phyloP scores from a whole-genome alignment of 306 rosid species.

The Dalbergia oliveri region DNA sequence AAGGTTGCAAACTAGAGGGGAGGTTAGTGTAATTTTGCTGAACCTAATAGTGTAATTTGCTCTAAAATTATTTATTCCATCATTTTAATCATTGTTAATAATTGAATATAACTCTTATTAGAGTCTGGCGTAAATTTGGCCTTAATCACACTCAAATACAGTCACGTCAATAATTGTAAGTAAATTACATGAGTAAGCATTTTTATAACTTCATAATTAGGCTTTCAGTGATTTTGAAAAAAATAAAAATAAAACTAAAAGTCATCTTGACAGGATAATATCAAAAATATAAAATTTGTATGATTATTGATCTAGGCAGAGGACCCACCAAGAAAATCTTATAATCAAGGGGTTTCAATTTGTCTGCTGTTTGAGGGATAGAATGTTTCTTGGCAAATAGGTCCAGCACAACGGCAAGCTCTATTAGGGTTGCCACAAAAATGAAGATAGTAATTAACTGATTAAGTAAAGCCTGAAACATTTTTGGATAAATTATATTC shows the following conservation, averaged over 20 bases:
- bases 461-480: constrained; percentile 31
- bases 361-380: constrained; percentile 26
- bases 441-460: constrained; percentile 33
- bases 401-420: constrained; percentile 39
- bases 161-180: neutral
- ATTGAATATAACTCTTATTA: neutral
- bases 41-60: too few species aligned
- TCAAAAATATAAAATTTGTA: neutral
- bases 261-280: neutral
- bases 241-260: neutral
- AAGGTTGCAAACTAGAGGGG: too few species aligned
- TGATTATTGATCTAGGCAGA: constrained; percentile 2
- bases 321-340: constrained; percentile 39
- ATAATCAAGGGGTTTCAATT: constrained; percentile 39
- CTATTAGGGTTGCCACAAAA: constrained; percentile 23
- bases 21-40: too few species aligned
- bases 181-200: neutral
- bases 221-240: neutral
- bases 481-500: too few species aligned
- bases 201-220: neutral
- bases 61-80: neutral
- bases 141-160: neutral
- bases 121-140: neutral
- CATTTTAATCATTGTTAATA: neutral
- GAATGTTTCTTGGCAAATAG: constrained; percentile 38